Evolutionary conservation across 164 flowering plant genomes (phyloP).

Genomic region (Dillenia turbinata): DNA sequence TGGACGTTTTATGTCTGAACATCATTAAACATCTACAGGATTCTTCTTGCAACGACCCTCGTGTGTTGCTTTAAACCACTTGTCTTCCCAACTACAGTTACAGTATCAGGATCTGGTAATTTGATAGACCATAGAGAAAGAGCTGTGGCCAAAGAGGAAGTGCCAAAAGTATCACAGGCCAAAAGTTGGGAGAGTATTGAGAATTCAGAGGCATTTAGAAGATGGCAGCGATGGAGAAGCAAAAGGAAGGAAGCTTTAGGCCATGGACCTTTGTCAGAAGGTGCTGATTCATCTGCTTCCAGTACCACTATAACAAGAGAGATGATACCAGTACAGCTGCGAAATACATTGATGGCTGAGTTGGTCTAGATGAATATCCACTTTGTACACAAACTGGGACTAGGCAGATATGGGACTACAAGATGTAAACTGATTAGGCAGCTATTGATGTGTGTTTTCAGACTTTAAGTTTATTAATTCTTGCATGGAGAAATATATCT

Average conservation of each 20-base stretch:
- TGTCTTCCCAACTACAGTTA: conserved; percentile 27
- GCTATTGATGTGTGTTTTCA: too few relatives aligned
- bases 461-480: too few relatives aligned
- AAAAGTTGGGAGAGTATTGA: conserved; percentile 14
- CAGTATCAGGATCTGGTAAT: neutral
- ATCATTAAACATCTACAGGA: conserved; percentile 38
- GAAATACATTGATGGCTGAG: conserved; percentile 14
- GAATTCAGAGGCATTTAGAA: conserved; percentile 34
- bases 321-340: conserved; percentile 13
- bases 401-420: too few relatives aligned
- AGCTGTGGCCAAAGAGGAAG: neutral
- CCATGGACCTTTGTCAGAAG: conserved; percentile 9
- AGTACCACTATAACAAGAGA: conserved; percentile 24
- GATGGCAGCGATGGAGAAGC: conserved; percentile 40
- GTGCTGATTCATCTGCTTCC: conserved; percentile 35
- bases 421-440: too few relatives aligned
- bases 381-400: too few relatives aligned
- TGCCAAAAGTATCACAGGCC: neutral
- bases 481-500: too few relatives aligned
- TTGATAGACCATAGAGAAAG: neutral
- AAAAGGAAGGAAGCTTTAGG: conserved; percentile 38
- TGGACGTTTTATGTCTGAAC: conserved; percentile 79
- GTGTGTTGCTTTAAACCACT: conserved; percentile 37
- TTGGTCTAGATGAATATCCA: too few relatives aligned
- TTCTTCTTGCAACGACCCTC: conserved; percentile 37